Conservation (phyloP, 164 flowering plant species). For the Stephania japonica region DNA sequence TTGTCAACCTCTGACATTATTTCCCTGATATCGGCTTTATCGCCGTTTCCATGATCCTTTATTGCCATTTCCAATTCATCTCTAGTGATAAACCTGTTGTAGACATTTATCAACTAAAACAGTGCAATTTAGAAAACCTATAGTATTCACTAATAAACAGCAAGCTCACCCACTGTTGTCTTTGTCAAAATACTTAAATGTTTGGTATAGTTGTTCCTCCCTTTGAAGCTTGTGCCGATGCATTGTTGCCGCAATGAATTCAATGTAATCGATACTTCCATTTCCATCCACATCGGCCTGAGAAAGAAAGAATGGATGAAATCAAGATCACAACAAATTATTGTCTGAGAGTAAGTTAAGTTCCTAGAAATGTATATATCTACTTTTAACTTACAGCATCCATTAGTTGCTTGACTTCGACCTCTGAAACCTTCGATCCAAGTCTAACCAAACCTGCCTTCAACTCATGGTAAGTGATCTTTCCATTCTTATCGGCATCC, state of each 20-base stretch:
- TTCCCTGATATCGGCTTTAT: conserved; percentile 57
- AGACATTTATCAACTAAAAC: neutral
- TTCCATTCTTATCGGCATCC: conserved; percentile 85
- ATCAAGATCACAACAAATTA: too few species aligned
- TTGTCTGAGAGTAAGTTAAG: too few species aligned
- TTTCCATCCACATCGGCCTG: conserved; percentile 97
- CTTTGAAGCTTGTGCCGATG: conserved; percentile 77
- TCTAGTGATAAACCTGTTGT: conserved; percentile 59
- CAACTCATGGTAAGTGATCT: conserved; percentile 85
- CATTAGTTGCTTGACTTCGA: conserved; percentile 86
- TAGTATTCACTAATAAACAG: neutral
- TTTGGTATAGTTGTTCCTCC: conserved; percentile 77
- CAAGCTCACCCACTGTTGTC: conserved; percentile 78
- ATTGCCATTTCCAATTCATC: conserved; percentile 78
- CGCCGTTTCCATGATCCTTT: conserved; percentile 78
- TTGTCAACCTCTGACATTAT: conserved; percentile 81
- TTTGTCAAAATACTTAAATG: conserved; percentile 80
- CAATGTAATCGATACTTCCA: conserved; percentile 86
- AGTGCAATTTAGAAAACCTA: neutral
- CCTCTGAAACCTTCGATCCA: conserved; percentile 81
- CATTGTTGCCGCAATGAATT: conserved; percentile 93
- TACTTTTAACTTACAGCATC: conserved; percentile 68
- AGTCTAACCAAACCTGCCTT: conserved; percentile 75
- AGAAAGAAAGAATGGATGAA: conserved; percentile 3
- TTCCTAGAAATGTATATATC: too few species aligned